Percentiles rank a stretch among this genome's conserved stretches.
These are phyloP conservation scores for Daldinia sp. DNA, from an alignment of 2,329 filamentous ascomycete genomes.

Conservation along the genomic window DNA sequence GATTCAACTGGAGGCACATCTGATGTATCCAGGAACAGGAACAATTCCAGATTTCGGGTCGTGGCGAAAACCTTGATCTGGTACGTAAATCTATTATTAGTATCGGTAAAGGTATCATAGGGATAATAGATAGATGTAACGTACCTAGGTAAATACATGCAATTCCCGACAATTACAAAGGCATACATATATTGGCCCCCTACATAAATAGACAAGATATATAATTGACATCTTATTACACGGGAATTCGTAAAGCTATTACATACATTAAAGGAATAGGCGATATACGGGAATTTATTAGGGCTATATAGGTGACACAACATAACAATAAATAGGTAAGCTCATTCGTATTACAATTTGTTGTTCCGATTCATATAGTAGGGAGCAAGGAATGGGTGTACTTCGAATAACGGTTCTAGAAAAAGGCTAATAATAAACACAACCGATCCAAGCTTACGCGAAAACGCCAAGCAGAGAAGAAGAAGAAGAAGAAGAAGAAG, in stretches of 20 bases:
- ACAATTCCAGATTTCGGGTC: slow-evolving; percentile 2
- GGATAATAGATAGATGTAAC: background rate
- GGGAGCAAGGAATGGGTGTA: background rate
- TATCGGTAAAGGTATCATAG: background rate
- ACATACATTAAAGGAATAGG: background rate
- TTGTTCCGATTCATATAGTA: background rate
- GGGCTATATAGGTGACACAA: background rate
- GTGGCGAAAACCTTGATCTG: background rate
- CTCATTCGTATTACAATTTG: background rate
- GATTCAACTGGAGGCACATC: background rate
- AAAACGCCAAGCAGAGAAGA: background rate
- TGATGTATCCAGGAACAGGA: background rate
- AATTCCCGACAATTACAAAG: background rate
- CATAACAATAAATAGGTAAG: background rate
- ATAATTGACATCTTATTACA: background rate
- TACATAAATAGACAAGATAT: background rate
- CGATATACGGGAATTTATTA: background rate
- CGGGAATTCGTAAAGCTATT: background rate
- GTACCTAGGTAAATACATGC: background rate
- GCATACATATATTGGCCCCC: background rate
- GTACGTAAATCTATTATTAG: slow-evolving; percentile 5
- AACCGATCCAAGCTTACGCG: background rate
- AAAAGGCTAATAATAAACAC: background rate
- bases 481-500: background rate
- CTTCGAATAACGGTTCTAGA: background rate